Conservation (phyloP, 78 protist species). For the Dictyostelium capitatum region DNA sequence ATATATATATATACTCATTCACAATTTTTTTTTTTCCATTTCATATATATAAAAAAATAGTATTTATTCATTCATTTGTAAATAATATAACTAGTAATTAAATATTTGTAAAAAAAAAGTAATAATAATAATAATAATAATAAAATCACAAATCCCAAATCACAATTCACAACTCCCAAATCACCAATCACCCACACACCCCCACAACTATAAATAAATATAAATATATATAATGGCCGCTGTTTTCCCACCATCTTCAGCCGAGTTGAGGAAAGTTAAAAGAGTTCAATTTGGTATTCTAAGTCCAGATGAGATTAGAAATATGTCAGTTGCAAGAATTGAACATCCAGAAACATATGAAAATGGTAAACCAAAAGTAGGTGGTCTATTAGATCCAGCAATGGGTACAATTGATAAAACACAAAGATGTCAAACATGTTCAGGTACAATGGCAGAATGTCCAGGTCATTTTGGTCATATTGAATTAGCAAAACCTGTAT, state of each 20-base stretch:
- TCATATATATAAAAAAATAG: background rate
- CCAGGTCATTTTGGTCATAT: constrained; percentile 99
- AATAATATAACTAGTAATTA: background rate
- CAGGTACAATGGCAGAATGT: constrained; percentile 89
- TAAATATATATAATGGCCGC: constrained; percentile 37
- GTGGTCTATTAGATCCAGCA: constrained; percentile 96
- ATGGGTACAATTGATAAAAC: constrained; percentile 95
- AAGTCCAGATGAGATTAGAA: constrained; percentile 90
- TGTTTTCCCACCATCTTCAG: constrained; percentile 61
- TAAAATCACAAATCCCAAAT: background rate
- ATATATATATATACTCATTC: too few species aligned
- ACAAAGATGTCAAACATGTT: constrained; percentile 93
- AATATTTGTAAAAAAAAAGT: background rate
- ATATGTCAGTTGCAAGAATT: constrained; percentile 82
- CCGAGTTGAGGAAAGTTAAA: constrained; percentile 77
- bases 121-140: background rate
- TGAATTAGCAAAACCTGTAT: constrained; percentile 95
- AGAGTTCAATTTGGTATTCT: constrained; percentile 92
- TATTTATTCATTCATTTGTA: constrained; percentile 22
- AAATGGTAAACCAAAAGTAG: constrained; percentile 90
- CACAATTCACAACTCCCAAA: background rate
- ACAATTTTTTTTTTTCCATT: background rate
- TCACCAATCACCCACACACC: background rate
- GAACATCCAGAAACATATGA: constrained; percentile 83
- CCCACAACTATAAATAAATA: background rate